Base-by-base conservation (phyloP, 441 rosid species). In the Bruguiera hainesii region DNA sequence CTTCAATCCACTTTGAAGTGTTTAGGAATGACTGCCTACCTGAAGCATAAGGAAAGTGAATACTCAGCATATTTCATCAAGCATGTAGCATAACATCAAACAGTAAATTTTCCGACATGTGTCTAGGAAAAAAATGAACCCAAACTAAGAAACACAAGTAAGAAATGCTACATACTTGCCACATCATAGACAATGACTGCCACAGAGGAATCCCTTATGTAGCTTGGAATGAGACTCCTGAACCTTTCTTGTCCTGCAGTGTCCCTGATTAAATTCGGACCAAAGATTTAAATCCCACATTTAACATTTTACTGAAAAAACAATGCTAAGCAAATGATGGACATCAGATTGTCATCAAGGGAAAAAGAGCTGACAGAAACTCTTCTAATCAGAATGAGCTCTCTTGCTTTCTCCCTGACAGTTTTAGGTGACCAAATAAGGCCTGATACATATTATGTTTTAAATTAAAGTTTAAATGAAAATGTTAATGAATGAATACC, bases 221-320 rank as follows among this genome's bases (percentile, higher is more conserved):
- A 89, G 77, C 96, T 89, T 5, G 96, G 96, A 74, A 89, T 89
- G 66, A 89, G 96, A 85, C 96, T 89, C 84, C 96, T 85, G 79
- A 89, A 87, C 66, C 93, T 78, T 79, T 89, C 91, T 77, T 87
- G 93, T 39, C 96, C 96, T 7, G 96, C 96, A 31, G 93, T 87
- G 72, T 89, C 96, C 96, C 96, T 89, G 83, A 42, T 42, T 42
- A 42, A 42, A 42, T 42, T 11, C 18, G 13, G 4, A 42, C 16
- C 48, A 42, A 42, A 42, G 5, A 42, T 42, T 42, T 11, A 42
- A 42, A 42, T 42, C 48, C 48, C 15, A 39, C 48, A 13, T 39
- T 39, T 39, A 39, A 39, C 48, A 39, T 39, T 39, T 39, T 39
- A 11, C 4, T 13, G 16, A 13, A 39, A 39, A 39, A 3, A 0